phyloP scores from a whole-genome alignment of 1,284 basidiomycete species.

The Ustilago cynodontis region DNA sequence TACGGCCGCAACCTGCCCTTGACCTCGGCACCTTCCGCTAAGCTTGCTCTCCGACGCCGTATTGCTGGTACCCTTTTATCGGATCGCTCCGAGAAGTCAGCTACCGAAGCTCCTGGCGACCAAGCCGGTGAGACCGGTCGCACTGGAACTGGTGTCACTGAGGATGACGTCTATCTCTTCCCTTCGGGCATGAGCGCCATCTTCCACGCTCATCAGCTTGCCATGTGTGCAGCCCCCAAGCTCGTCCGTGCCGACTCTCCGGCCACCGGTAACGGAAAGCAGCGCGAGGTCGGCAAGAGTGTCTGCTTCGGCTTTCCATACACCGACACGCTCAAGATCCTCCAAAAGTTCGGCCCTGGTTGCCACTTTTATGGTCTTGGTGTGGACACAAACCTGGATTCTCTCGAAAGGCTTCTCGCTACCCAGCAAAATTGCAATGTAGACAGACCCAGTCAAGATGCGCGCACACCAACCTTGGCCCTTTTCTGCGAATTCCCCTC shows the following conservation, averaged over 20 bases:
- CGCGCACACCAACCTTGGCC: slow-evolving; percentile 70
- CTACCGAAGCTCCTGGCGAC: slow-evolving; percentile 68
- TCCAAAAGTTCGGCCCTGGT: slow-evolving; percentile 97
- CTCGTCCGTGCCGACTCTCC: slow-evolving; percentile 7
- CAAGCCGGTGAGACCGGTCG: slow-evolving; percentile 48
- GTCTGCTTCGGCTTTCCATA: slow-evolving; percentile 84
- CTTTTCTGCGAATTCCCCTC: slow-evolving; percentile 87
- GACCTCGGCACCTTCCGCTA: slow-evolving; percentile 80
- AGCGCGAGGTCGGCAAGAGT: slow-evolving; percentile 52
- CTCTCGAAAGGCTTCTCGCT: slow-evolving; percentile 78
- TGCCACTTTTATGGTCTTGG: slow-evolving; percentile 91
- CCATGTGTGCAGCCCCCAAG: slow-evolving; percentile 49
- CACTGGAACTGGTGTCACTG: slow-evolving; percentile 69
- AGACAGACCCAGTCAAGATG: slow-evolving; percentile 60
- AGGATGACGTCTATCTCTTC: slow-evolving; percentile 88
- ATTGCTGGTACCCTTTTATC: slow-evolving; percentile 83
- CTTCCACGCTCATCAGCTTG: slow-evolving; percentile 84
- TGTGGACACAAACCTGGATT: slow-evolving; percentile 80
- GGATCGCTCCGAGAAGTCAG: slow-evolving; percentile 38
- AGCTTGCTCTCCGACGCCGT: slow-evolving; percentile 84
- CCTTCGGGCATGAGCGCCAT: slow-evolving; percentile 93
- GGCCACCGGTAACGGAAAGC: not conserved
- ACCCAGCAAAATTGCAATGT: slow-evolving; percentile 67
- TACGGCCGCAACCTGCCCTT: slow-evolving; percentile 93
- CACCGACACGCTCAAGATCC: slow-evolving; percentile 94